Base-by-base conservation (phyloP, 139 green algal genomes). In the Coccomyxa sp. region DNA sequence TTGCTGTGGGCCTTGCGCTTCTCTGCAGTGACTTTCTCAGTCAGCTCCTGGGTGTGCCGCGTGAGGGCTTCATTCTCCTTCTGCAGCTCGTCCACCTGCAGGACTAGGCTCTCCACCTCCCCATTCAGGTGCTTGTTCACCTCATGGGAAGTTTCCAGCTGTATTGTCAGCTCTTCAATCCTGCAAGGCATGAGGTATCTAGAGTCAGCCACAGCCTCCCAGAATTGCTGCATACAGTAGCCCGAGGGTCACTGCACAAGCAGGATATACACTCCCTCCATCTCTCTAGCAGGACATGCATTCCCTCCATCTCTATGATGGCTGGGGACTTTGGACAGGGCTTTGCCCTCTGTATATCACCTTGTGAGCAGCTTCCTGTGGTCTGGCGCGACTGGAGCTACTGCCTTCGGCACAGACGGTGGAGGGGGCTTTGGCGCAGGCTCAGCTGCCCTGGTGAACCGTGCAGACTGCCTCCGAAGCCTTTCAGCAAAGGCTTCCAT, bases 91-190 rank as follows among this genome's bases (percentile, higher is more conserved):
- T 81, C 38, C 7, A 81, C n/a, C 64, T 85, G 70, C 55, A 39
- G 58, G 8, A 55, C 76, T 31, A 82, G 36, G 34, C 39, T 29
- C 50, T 82, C 70, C n/a, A 82, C 78, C 37, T 82, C 70, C 24
- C 22, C 38, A 55, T 88, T 88, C 0, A 90, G 75, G 35, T 90
- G 81, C 0, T 7, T 29, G 22, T 90, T 90, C 22, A 89, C 86
- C 39, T 90, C 70, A 22, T 81, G 76, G 0, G 86, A 76, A 34
- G 77, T 82, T 41, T 81, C 58, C 22, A 90, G 39, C 27, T 64
- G 36, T 10, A 81, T 70, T 55, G 82, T 70, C 10, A 83, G 39
- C 75, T 90, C 86, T 68, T 90, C 86, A 29, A 84, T 35, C 37
- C 69, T 79, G 39, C 14, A 38, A 64, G n/a, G n/a, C 50, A 64